phyloP scores from a whole-genome alignment of 2,329 filamentous ascomycete species.

The Fusarium coicis region DNA sequence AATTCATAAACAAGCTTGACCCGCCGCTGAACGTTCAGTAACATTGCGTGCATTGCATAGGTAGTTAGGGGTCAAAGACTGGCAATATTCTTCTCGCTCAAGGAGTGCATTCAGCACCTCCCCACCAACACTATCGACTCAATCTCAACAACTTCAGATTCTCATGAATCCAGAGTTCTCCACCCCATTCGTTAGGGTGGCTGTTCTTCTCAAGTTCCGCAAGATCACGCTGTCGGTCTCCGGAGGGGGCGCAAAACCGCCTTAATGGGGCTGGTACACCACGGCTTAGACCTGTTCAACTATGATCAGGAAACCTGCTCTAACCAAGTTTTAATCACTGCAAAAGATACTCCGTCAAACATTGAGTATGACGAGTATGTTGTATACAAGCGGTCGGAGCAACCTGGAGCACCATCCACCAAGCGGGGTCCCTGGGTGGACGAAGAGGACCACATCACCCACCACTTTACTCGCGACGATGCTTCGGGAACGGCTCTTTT shows the following conservation, averaged over 20 bases:
- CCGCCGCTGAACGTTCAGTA: conserved; percentile 18
- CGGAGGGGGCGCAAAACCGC: conserved; percentile 39
- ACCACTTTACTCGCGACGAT: conserved; percentile 50
- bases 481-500: conserved; percentile 47
- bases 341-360: conserved; percentile 45
- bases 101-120: background rate
- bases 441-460: conserved; percentile 45
- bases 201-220: conserved; percentile 35
- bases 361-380: conserved; percentile 54
- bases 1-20: conserved; percentile 29
- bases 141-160: conserved; percentile 3
- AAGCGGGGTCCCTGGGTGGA: conserved; percentile 10
- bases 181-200: conserved; percentile 40
- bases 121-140: background rate
- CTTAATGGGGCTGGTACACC: conserved; percentile 42
- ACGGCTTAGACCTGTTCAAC: conserved; percentile 51
- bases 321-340: conserved; percentile 49
- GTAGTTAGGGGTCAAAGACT: background rate
- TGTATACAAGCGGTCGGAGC: conserved; percentile 46
- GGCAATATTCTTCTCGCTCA: conserved; percentile 6
- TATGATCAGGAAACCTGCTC: conserved; percentile 50
- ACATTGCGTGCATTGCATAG: background rate
- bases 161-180: conserved; percentile 40
- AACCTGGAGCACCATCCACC: conserved; percentile 7
- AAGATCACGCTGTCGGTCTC: conserved; percentile 40